Evolutionary conservation across 345 rosid genomes (phyloP).

Genomic region (Combretum micranthum): DNA sequence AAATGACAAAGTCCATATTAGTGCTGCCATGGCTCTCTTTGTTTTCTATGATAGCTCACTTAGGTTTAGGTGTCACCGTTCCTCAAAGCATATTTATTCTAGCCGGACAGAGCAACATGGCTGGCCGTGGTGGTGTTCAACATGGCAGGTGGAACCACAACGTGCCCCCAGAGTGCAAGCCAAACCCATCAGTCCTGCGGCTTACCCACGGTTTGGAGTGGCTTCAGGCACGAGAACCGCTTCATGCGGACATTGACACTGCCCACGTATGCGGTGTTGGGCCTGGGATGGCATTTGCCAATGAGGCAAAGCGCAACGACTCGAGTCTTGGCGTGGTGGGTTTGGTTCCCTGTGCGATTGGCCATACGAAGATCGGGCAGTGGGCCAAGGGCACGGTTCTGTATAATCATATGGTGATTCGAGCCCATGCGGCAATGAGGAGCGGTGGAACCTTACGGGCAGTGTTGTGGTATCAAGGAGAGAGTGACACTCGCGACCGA

Average conservation of each 20-base stretch:
- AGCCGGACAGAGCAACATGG: slow-evolving; percentile 55
- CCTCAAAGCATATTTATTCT: slow-evolving; percentile 30
- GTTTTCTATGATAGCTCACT: slow-evolving; percentile 1
- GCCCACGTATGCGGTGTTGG: slow-evolving; percentile 34
- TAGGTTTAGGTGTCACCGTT: neutral
- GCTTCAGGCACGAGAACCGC: slow-evolving; percentile 29
- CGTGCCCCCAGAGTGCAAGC: slow-evolving; percentile 25
- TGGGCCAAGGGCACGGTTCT: slow-evolving; percentile 29
- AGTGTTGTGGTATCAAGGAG: slow-evolving; percentile 44
- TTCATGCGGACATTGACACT: slow-evolving; percentile 33
- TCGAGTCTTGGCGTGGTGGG: slow-evolving; percentile 18
- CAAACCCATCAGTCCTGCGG: slow-evolving; percentile 23
- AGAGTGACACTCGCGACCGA: slow-evolving; percentile 28
- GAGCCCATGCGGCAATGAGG: slow-evolving; percentile 24
- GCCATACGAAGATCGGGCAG: slow-evolving; percentile 32
- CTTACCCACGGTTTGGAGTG: slow-evolving; percentile 20
- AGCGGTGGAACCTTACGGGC: slow-evolving; percentile 28
- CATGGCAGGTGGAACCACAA: slow-evolving; percentile 23
- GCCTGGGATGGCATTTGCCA: slow-evolving; percentile 45
- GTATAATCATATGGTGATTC: slow-evolving; percentile 29
- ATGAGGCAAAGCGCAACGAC: slow-evolving; percentile 7
- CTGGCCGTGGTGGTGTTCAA: slow-evolving; percentile 37
- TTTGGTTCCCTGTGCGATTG: slow-evolving; percentile 43
- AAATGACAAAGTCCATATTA: neutral
- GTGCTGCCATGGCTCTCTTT: neutral